phyloP scores from a whole-genome alignment of 2,329 filamentous ascomycete genomes.

The Claviceps africana region DNA sequence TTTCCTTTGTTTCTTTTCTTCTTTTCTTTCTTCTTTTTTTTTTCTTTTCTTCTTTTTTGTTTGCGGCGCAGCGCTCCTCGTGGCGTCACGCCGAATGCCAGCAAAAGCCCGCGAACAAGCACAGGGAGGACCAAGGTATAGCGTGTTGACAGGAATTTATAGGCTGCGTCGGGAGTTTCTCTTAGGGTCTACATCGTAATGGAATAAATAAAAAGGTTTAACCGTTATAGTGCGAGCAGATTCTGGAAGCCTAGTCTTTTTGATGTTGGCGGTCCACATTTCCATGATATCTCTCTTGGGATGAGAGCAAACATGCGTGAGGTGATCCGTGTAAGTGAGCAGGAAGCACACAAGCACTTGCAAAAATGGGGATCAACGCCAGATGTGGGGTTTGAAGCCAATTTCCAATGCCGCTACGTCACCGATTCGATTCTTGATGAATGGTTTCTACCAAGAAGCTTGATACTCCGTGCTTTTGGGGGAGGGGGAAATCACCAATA shows the following conservation, averaged over 20 bases:
- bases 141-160: constrained; percentile 5
- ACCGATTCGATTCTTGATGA: not conserved
- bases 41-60: not conserved
- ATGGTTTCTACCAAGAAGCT: not conserved
- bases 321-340: too few species aligned
- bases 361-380: too few species aligned
- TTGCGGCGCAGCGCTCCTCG: constrained; percentile 1
- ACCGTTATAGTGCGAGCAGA: not conserved
- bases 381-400: not conserved
- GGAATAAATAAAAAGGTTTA: constrained; percentile 17
- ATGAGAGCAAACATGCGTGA: too few species aligned
- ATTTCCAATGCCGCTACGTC: not conserved
- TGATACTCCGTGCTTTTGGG: not conserved
- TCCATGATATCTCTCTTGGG: too few species aligned
- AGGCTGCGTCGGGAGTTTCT: constrained; percentile 17
- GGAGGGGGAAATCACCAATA: not conserved
- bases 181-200: constrained; percentile 20
- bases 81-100: not conserved
- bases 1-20: too few species aligned
- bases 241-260: too few species aligned
- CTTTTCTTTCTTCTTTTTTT: too few species aligned
- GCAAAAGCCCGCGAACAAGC: constrained; percentile 3
- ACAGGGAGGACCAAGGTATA: constrained; percentile 3
- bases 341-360: too few species aligned
- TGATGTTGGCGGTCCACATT: too few species aligned